These are phyloP conservation scores for Aspergillus melleus DNA, from an alignment of 2,329 filamentous ascomycete genomes.

Conservation along the genomic window DNA sequence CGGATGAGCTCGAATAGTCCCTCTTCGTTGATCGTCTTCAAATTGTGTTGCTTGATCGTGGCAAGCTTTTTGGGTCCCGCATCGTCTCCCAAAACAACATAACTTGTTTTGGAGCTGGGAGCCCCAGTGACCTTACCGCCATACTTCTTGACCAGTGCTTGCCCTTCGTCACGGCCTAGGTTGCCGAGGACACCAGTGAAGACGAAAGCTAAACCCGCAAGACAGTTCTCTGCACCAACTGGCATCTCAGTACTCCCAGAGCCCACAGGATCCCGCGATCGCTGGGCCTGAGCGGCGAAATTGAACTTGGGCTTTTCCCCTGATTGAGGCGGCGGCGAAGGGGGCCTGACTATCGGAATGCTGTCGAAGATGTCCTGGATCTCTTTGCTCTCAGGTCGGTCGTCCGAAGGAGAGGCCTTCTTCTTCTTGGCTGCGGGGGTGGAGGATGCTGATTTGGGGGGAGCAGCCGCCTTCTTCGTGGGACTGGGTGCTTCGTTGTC, in stretches of 20 bases:
- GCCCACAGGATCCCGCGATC: constrained; percentile 61
- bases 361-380: constrained; percentile 84
- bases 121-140: constrained; percentile 84
- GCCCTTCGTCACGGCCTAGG: constrained; percentile 80
- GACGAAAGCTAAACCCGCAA: constrained; percentile 86
- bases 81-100: constrained; percentile 85
- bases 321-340: constrained; percentile 75
- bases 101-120: constrained; percentile 91
- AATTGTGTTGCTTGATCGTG: constrained; percentile 74
- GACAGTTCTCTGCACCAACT: constrained; percentile 80
- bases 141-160: constrained; percentile 85
- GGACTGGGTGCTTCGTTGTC: constrained; percentile 58
- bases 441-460: constrained; percentile 35
- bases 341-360: constrained; percentile 78
- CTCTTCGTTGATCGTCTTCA: constrained; percentile 93
- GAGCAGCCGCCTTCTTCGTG: constrained; percentile 53
- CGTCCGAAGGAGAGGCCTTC: constrained; percentile 62
- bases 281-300: constrained; percentile 64
- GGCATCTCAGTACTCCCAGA: constrained; percentile 71
- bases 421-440: constrained; percentile 45
- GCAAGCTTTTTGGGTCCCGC: constrained; percentile 90
- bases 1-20: constrained; percentile 86
- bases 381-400: constrained; percentile 65
- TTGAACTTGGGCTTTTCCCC: constrained; percentile 73
- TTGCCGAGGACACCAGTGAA: constrained; percentile 86